Conservation (phyloP, 148 eudicot species). For the Pouteria glomerata region DNA sequence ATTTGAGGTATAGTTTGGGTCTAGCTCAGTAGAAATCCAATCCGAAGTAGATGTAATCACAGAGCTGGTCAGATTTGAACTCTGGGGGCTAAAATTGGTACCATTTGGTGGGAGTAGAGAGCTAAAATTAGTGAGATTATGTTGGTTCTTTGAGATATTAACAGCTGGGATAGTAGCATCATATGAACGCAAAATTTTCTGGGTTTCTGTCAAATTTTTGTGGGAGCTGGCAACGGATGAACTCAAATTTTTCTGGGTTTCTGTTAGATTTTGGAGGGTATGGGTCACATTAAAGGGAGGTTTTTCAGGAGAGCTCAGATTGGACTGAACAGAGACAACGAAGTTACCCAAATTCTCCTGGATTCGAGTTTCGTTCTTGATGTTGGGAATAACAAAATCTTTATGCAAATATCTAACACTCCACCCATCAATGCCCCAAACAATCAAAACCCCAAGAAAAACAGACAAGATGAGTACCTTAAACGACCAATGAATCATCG, state of each 20-base stretch:
- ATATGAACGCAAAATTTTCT: too few relatives aligned
- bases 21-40: slow-evolving; percentile 52
- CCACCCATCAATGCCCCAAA: slow-evolving; percentile 42
- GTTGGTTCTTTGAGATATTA: neutral
- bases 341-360: neutral
- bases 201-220: slow-evolving; percentile 8
- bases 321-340: neutral
- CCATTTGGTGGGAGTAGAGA: too few relatives aligned
- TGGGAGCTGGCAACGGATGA: too few relatives aligned
- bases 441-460: slow-evolving; percentile 33
- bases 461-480: slow-evolving; percentile 22
- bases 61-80: neutral
- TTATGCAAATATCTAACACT: slow-evolving; percentile 16
- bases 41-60: slow-evolving; percentile 8
- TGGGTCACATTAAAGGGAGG: slow-evolving; percentile 4
- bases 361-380: slow-evolving; percentile 2
- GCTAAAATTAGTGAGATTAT: too few relatives aligned
- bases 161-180: too few relatives aligned
- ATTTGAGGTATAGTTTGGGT: slow-evolving; percentile 40
- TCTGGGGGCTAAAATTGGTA: neutral
- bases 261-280: slow-evolving; percentile 11
- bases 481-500: slow-evolving; percentile 34
- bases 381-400: slow-evolving; percentile 19
- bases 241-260: slow-evolving; percentile 15
- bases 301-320: neutral